Conservation (phyloP, 306 rosid genomes). For the Glycyrrhiza uralensis region DNA sequence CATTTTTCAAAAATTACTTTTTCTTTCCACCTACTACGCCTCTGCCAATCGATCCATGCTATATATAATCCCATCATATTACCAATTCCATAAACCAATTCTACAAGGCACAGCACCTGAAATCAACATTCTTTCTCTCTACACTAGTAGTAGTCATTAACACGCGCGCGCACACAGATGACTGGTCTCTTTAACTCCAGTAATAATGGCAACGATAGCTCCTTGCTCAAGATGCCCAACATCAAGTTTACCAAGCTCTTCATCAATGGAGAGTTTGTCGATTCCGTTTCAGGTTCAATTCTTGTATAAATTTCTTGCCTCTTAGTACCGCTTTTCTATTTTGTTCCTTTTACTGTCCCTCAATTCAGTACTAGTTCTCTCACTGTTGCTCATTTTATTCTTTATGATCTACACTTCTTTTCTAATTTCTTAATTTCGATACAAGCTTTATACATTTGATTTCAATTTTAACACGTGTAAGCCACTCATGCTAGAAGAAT, state of each 20-base stretch:
- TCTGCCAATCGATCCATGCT: too few relatives aligned
- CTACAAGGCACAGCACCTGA: neutral
- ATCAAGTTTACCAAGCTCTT: conserved; percentile 76
- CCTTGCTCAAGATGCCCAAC: conserved; percentile 22
- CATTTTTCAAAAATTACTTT: too few relatives aligned
- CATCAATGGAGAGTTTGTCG: conserved; percentile 75
- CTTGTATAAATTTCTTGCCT: neutral
- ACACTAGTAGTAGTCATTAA: neutral
- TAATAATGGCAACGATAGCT: neutral
- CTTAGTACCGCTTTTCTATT: too few relatives aligned
- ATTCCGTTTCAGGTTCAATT: conserved; percentile 77
- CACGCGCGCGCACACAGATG: neutral
- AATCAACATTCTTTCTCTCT: neutral
- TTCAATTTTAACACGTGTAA: too few relatives aligned
- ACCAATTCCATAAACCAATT: too few relatives aligned
- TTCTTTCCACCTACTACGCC: too few relatives aligned
- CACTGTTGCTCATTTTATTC: neutral
- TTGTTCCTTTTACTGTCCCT: neutral
- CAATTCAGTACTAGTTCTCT: neutral
- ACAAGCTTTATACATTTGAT: too few relatives aligned
- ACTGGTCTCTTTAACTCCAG: neutral
- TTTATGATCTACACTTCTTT: too few relatives aligned
- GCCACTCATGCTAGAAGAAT: too few relatives aligned
- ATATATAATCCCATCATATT: too few relatives aligned
- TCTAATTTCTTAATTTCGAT: neutral